These are phyloP conservation scores for Saccharomycopsis schoenii DNA, from an alignment of 805 yeast genomes.

Conservation along the genomic window DNA sequence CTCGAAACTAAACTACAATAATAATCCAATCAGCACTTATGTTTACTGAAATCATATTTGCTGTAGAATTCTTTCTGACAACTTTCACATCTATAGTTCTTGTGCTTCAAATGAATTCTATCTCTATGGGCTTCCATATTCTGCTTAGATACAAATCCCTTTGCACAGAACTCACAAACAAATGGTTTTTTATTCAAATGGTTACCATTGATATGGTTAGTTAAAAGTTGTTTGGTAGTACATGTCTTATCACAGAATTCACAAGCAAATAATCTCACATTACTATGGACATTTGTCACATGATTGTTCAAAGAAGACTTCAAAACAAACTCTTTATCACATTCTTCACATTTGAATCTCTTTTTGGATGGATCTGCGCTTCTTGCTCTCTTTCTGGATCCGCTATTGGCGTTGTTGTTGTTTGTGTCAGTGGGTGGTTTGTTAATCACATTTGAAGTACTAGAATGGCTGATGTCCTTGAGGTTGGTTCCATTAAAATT, in stretches of 20 bases:
- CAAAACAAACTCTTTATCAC: slow-evolving; percentile 13
- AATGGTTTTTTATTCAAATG: slow-evolving; percentile 17
- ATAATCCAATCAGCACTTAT: slow-evolving; percentile 8
- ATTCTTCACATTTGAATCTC: slow-evolving; percentile 9
- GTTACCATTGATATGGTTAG: slow-evolving; percentile 17
- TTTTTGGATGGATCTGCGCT: slow-evolving; percentile 1
- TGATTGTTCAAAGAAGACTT: slow-evolving; percentile 16
- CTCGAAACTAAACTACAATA: no score
- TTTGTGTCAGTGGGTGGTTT: not conserved
- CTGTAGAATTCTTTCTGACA: slow-evolving; percentile 15
- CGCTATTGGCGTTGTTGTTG: not conserved
- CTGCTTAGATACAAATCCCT: slow-evolving; percentile 18
- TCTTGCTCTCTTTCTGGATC: not conserved
- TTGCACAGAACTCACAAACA: slow-evolving; percentile 13
- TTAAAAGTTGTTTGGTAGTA: slow-evolving; percentile 17
- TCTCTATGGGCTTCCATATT: slow-evolving; percentile 19
- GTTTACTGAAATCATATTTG: slow-evolving; percentile 16
- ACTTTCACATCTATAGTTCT: slow-evolving; percentile 15
- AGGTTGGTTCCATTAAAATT: no score
- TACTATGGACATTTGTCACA: slow-evolving; percentile 10
- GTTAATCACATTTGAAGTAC: not conserved
- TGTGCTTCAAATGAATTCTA: slow-evolving; percentile 15
- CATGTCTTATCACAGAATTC: slow-evolving; percentile 16
- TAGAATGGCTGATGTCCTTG: not conserved
- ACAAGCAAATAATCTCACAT: slow-evolving; percentile 10